phyloP scores from a whole-genome alignment of 139 green algal genomes.

The Marvania coccoides region DNA sequence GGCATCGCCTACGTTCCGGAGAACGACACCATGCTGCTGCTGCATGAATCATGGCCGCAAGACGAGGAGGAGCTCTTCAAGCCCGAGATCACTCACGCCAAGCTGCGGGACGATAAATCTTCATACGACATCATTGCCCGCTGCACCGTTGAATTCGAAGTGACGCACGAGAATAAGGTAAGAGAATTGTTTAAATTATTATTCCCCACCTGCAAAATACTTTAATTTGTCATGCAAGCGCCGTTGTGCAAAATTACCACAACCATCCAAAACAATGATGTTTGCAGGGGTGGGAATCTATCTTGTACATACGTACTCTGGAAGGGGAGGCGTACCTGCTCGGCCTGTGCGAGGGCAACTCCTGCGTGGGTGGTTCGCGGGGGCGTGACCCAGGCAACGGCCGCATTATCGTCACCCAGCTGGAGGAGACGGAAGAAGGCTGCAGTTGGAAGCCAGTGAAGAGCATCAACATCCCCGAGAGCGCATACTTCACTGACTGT shows the following conservation, averaged over 20 bases:
- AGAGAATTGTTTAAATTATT: neutral
- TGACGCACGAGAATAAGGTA: constrained; percentile 33
- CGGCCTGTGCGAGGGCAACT: constrained; percentile 43
- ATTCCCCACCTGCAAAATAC: neutral
- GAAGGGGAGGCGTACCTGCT: constrained; percentile 21
- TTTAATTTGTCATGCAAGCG: neutral
- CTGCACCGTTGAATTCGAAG: constrained; percentile 26
- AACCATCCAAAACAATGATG: too few relatives aligned
- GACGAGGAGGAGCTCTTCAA: neutral
- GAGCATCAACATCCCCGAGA: constrained; percentile 11
- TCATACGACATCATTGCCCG: constrained; percentile 5
- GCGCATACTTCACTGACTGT: constrained; percentile 32
- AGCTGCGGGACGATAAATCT: constrained; percentile 1
- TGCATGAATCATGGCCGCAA: constrained; percentile 20
- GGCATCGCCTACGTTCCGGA: constrained; percentile 20
- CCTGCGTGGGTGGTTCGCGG: constrained; percentile 20
- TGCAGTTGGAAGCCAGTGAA: constrained; percentile 22
- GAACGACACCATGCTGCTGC: constrained; percentile 35
- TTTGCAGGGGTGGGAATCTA: neutral
- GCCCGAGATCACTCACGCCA: neutral
- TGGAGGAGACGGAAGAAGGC: neutral
- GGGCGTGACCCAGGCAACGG: constrained; percentile 27
- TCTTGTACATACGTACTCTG: neutral
- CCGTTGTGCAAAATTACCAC: neutral
- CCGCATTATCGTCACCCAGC: constrained; percentile 18